Evolutionary conservation across 1,139 yeast genomes (phyloP), one percentile per base, ranked within the genome.

Genomic region (Taphrina deformans): DNA sequence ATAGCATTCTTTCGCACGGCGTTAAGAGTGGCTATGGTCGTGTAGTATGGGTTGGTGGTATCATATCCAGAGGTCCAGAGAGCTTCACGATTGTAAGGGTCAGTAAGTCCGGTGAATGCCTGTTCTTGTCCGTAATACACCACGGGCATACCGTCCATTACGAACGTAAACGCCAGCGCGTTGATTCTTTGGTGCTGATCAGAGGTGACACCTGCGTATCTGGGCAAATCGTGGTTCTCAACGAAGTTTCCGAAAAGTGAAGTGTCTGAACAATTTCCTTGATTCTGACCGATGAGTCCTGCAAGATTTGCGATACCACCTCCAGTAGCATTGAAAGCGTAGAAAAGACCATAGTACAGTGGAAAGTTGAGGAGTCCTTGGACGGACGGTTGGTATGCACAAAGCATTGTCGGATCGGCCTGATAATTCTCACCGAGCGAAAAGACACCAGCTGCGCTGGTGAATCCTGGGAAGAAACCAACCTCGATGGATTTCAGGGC

Each of bases 91-190:
- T 67, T 67, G 38, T 46, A 27, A 18, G 69, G 69, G 55, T 67
- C 69, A 2, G 27, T 23, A 6, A 53, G 58, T n/a, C 69, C 69
- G 26, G 61, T 55, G 31, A 67, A 66, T 2, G 62, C 56, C 31
- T 67, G 69, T 40, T 67, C 69, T 29, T 56, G 65, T 6, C 69
- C 69, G 50, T 67, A 67, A 45, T 66, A 67, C 23, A 64, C 52
- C 18, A 60, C 41, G 16, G 69, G 69, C 24, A 66, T 66, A 6
- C 69, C 69, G 27, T 66, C 66, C 59, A 60, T 55, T 4, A 67
- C 38, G 35, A 66, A 48, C 10, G 58, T 61, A 29, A 64, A 67
- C 2, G 67, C 46, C 23, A 63, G 31, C 3, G 64, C 66, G 16
- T 59, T 56, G 48, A 65, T 29, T 18, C 60, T 27, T 24, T 56